Evolutionary conservation across 331 rosid genomes (phyloP).

Genomic region (Malus hybrid): DNA sequence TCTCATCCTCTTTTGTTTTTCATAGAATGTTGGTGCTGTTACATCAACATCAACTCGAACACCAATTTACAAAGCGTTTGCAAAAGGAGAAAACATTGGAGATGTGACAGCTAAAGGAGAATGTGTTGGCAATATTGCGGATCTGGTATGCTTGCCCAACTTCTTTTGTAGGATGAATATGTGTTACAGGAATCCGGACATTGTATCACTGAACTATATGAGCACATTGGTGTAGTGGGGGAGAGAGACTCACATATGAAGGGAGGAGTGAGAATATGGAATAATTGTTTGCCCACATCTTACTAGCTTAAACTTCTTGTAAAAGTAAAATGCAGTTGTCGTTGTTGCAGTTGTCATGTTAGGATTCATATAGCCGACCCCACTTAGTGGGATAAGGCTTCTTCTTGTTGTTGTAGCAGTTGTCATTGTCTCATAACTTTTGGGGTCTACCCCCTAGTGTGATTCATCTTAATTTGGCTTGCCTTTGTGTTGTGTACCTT

Average conservation of each 20-base stretch:
- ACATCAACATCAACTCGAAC: constrained; percentile 98
- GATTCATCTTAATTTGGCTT: neutral
- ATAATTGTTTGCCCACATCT: neutral
- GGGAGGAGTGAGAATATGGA: neutral
- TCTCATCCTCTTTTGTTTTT: constrained; percentile 21
- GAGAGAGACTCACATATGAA: neutral
- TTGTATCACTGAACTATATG: neutral
- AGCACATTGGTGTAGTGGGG: neutral
- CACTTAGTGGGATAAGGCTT: too few species aligned
- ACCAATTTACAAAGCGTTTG: constrained; percentile 97
- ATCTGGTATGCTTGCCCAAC: constrained; percentile 59
- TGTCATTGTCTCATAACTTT: neutral
- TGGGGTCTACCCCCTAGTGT: neutral
- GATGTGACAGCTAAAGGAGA: constrained; percentile 99
- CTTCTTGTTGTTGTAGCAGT: too few species aligned
- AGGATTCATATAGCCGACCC: too few species aligned
- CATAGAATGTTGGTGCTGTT: constrained; percentile 91
- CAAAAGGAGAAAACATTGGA: constrained; percentile 96
- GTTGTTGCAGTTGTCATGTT: too few species aligned
- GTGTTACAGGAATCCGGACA: neutral
- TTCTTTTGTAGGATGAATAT: neutral
- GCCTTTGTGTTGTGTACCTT: neutral
- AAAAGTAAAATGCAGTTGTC: neutral
- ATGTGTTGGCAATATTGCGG: constrained; percentile 95
- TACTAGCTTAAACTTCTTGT: neutral